These are phyloP conservation scores for Penicillium daleae DNA, from an alignment of 495 filamentous ascomycete species.

Conservation along the genomic window DNA sequence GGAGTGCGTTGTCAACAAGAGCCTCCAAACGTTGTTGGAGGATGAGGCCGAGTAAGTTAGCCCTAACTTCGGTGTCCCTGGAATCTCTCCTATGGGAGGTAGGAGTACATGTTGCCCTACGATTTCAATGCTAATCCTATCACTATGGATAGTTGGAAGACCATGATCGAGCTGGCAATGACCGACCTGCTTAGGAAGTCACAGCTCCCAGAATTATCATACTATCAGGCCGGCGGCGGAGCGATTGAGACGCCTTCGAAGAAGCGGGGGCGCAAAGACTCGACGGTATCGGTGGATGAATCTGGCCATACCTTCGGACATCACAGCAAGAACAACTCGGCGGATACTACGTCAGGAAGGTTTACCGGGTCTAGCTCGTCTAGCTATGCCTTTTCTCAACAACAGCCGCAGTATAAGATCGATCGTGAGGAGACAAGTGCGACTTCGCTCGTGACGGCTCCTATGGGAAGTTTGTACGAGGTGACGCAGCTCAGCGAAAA, in stretches of 20 bases:
- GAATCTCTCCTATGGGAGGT: neutral
- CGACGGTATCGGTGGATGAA: slow-evolving; percentile 47
- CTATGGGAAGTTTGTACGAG: slow-evolving; percentile 63
- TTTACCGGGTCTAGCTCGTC: slow-evolving; percentile 24
- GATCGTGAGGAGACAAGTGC: slow-evolving; percentile 48
- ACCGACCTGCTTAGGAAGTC: slow-evolving; percentile 49
- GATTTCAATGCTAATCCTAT: neutral
- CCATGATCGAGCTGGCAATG: slow-evolving; percentile 51
- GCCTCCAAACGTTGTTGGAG: slow-evolving; percentile 56
- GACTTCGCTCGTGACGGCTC: slow-evolving; percentile 54
- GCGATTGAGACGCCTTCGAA: slow-evolving; percentile 41
- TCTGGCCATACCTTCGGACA: slow-evolving; percentile 16
- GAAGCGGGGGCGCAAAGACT: slow-evolving; percentile 43
- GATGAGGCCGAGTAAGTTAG: slow-evolving; percentile 52
- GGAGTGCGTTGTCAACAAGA: slow-evolving; percentile 59
- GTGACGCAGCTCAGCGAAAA: slow-evolving; percentile 59
- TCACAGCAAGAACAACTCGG: slow-evolving; percentile 22
- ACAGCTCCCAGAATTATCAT: slow-evolving; percentile 50
- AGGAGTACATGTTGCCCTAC: neutral
- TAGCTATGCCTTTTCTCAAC: slow-evolving; percentile 29
- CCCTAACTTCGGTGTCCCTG: neutral
- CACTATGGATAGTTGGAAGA: slow-evolving; percentile 44
- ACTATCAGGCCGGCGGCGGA: slow-evolving; percentile 46
- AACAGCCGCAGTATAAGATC: slow-evolving; percentile 44
- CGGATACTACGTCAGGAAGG: slow-evolving; percentile 16